Base-by-base conservation (phyloP, 352 stramenopile genomes). In the Globisporangium nagaii region DNA sequence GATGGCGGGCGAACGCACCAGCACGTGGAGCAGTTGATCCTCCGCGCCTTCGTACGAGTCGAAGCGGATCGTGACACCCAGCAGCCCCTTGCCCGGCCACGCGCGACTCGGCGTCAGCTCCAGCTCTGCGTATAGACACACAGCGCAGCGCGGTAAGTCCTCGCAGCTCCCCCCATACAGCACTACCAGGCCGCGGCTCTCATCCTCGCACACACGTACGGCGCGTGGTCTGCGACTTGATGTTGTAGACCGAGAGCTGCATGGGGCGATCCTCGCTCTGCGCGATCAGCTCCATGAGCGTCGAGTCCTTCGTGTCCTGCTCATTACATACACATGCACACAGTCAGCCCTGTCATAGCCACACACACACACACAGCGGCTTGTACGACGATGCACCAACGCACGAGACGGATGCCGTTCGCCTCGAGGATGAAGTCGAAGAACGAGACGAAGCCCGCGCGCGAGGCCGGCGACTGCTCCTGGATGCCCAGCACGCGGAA, bases 341-440 rank as follows among this genome's bases (percentile, higher is more conserved):
- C 15, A 9, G 5, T 20, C 28, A 43, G 3, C 13, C 17, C 6
- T 28, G 40, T 31, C 8, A 47, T 25, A 36, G n/a, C 4, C 19
- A 31, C n/a, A n/a, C 3, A 12, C 30, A 22, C 20, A 25, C 12
- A 9, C 2, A 17, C 19, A 34, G 6, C 11, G 19, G n/a, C 12
- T 13, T 34, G 36, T 13, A 47, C 39, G 0, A 28, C 7, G n/a
- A 40, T 17, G 4, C 6, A 70, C 56, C 3, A 11, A 51, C 60
- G 44, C 63, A 90, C 63, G 72, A 89, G 58, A 74, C 77, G 88
- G 80, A 97, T 86, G 71, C 70, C 65, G 57, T 98, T 97, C 44
- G 86, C 92, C 25, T 92, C 92, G 19, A 99, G 80, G 56, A 99
- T 96, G 71, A 99, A 99, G 75, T 98, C 96, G 55, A 99, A 97